phyloP scores from a whole-genome alignment of 228 moss, liverwort and hornwort genomes.

The Sphagnum fallax region DNA sequence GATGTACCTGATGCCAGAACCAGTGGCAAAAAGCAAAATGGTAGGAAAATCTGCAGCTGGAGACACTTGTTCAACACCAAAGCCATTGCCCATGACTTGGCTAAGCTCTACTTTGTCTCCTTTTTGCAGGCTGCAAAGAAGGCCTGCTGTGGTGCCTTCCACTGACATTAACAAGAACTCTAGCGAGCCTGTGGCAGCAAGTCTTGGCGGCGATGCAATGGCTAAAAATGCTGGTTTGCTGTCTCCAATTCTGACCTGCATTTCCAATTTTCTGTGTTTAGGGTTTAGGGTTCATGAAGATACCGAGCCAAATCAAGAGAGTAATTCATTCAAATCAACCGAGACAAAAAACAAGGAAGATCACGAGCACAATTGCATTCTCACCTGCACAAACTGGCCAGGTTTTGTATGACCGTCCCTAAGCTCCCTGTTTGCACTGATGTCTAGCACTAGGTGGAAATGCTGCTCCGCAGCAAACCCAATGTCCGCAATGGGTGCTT shows the following conservation, averaged over 20 bases:
- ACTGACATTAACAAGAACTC: constrained; percentile 85
- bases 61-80: constrained; percentile 59
- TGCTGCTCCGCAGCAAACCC: constrained; percentile 67
- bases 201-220: constrained; percentile 72
- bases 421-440: constrained; percentile 74
- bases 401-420: constrained; percentile 73
- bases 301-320: not conserved
- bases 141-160: constrained; percentile 76
- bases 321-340: not conserved
- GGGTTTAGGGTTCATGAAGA: too few relatives aligned
- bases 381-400: constrained; percentile 93
- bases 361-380: not conserved
- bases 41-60: constrained; percentile 59
- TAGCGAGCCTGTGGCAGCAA: constrained; percentile 60
- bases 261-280: not conserved
- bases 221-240: constrained; percentile 89
- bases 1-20: constrained; percentile 88
- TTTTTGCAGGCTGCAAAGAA: constrained; percentile 64
- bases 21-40: constrained; percentile 88
- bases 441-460: constrained; percentile 72
- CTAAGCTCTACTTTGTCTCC: constrained; percentile 90
- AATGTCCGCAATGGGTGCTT: constrained; percentile 68
- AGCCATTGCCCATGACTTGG: constrained; percentile 91
- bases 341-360: not conserved
- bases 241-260: constrained; percentile 73